phyloP scores from a whole-genome alignment of 257 asterid species.

The Jacaranda mimosifolia region DNA sequence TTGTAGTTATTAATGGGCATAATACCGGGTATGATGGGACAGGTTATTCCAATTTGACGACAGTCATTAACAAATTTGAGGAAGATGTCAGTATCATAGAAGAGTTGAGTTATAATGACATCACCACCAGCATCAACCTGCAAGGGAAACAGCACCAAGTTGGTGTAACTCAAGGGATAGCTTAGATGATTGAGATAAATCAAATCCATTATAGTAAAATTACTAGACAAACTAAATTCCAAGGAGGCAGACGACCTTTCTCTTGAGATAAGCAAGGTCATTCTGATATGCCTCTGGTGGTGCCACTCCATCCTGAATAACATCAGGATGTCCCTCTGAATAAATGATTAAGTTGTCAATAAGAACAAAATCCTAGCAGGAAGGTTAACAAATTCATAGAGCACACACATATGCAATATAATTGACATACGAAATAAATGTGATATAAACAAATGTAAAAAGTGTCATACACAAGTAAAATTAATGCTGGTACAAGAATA shows the following conservation, averaged over 20 bases:
- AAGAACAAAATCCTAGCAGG: constrained; percentile 7
- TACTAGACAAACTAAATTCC: constrained; percentile 8
- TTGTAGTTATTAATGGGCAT: constrained; percentile 98
- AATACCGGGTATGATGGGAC: constrained; percentile 97
- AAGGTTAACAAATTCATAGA: constrained; percentile 16
- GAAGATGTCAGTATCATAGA: constrained; percentile 93
- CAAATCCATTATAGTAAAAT: constrained; percentile 5
- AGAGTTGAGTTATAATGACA: constrained; percentile 90
- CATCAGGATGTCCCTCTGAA: constrained; percentile 98
- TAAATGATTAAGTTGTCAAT: constrained; percentile 20
- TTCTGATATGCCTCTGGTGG: constrained; percentile 72
- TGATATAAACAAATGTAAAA: background rate
- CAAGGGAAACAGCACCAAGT: constrained; percentile 32
- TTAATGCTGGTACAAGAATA: background rate
- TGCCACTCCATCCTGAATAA: constrained; percentile 75
- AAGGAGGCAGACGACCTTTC: constrained; percentile 44
- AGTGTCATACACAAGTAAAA: background rate
- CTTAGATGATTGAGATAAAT: constrained; percentile 4
- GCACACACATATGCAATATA: background rate
- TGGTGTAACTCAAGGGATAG: constrained; percentile 24
- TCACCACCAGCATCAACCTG: constrained; percentile 99
- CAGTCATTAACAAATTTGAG: constrained; percentile 94
- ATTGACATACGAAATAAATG: background rate
- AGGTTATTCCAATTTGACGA: constrained; percentile 90
- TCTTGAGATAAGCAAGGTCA: constrained; percentile 93